These are phyloP conservation scores for Peltaster fructicola DNA, from an alignment of 2,329 filamentous ascomycete species.

Conservation along the genomic window DNA sequence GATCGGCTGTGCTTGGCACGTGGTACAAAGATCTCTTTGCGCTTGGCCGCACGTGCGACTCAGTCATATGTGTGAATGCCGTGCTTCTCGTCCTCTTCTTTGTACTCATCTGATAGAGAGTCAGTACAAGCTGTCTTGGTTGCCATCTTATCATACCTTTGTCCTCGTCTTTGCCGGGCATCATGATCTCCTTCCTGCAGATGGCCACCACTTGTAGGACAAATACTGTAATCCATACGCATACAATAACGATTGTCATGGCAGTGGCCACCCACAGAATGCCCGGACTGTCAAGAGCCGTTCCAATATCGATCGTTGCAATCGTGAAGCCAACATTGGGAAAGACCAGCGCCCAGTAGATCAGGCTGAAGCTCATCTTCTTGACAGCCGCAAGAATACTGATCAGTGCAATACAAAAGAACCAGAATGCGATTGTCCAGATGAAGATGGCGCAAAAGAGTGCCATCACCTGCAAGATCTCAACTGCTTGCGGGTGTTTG, in stretches of 20 bases:
- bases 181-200: constrained; percentile 33
- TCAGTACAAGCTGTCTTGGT: no score
- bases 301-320: constrained; percentile 39
- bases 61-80: no score
- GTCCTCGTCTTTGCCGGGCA: constrained; percentile 43
- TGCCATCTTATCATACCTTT: no score
- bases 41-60: no score
- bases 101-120: no score
- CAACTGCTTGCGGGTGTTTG: constrained; percentile 6
- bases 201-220: constrained; percentile 34
- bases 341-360: constrained; percentile 48
- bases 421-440: constrained; percentile 33
- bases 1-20: no score
- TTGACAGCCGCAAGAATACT: constrained; percentile 6
- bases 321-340: constrained; percentile 48
- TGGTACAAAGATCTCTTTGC: no score
- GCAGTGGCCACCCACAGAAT: constrained; percentile 37
- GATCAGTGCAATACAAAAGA: constrained; percentile 16
- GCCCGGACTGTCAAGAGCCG: constrained; percentile 30
- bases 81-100: no score
- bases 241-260: constrained; percentile 37
- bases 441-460: constrained; percentile 25
- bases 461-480: constrained; percentile 11
- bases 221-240: constrained; percentile 37
- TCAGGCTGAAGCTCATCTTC: constrained; percentile 23